Conservation (phyloP, 257 asterid genomes). For the Nemophila menziesii region DNA sequence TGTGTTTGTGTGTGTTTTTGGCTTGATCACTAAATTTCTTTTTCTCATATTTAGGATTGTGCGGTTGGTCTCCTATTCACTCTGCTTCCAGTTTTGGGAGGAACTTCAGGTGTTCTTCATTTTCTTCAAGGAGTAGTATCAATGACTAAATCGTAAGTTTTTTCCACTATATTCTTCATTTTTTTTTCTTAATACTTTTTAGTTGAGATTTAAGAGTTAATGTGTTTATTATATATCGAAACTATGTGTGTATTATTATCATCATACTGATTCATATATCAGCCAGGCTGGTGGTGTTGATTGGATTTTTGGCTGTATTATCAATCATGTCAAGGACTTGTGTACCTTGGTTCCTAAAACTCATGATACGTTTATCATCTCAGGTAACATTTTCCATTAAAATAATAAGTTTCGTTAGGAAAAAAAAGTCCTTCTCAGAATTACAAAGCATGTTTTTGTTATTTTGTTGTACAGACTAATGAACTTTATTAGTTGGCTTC, state of each 20-base stretch:
- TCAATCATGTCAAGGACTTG: slow-evolving; percentile 76
- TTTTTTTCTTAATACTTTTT: no score
- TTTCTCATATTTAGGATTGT: slow-evolving; percentile 60
- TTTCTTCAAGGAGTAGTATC: slow-evolving; percentile 84
- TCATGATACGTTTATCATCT: slow-evolving; percentile 94
- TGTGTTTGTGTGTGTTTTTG: background rate
- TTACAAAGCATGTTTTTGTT: background rate
- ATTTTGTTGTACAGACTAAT: slow-evolving; percentile 75
- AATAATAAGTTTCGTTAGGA: background rate
- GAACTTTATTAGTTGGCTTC: slow-evolving; percentile 94
- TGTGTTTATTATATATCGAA: slow-evolving; percentile 3
- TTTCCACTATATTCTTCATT: slow-evolving; percentile 8
- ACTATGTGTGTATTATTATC: slow-evolving; percentile 12
- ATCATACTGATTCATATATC: slow-evolving; percentile 41
- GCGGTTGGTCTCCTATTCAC: slow-evolving; percentile 97
- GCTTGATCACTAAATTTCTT: background rate
- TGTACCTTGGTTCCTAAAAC: slow-evolving; percentile 96
- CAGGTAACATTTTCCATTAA: slow-evolving; percentile 41
- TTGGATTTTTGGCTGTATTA: slow-evolving; percentile 65
- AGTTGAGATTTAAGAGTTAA: no score
- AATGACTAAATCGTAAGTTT: slow-evolving; percentile 92
- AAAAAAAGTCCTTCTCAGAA: background rate
- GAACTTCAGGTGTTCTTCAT: slow-evolving; percentile 88
- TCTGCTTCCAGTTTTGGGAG: slow-evolving; percentile 94
- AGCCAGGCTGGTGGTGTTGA: slow-evolving; percentile 88